Evolutionary conservation across 345 rosid genomes (phyloP).

Genomic region (Diplotaxis tenuifolia): DNA sequence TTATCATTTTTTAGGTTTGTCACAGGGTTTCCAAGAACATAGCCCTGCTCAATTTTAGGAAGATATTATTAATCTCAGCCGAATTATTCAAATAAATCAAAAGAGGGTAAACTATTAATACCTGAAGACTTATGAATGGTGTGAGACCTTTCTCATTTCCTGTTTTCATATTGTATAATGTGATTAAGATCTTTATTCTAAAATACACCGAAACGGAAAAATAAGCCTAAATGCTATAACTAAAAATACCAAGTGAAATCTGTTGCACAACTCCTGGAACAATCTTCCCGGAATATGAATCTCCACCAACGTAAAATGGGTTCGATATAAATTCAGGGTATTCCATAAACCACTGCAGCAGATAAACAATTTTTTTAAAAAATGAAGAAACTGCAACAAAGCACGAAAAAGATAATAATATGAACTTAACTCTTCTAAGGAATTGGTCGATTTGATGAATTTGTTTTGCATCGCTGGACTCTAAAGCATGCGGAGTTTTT

Average conservation of each 20-base stretch:
- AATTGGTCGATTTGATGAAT: constrained; percentile 47
- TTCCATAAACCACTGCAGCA: constrained; percentile 54
- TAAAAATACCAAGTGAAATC: constrained; percentile 52
- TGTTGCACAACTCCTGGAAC: constrained; percentile 56
- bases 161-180: constrained; percentile 34
- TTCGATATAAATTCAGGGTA: constrained; percentile 54
- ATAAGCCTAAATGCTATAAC: background rate
- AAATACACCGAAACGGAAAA: background rate
- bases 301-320: constrained; percentile 62
- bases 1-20: background rate
- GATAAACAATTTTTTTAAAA: background rate
- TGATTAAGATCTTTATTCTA: background rate
- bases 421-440: constrained; percentile 47
- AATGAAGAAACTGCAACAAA: background rate
- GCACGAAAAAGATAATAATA: background rate
- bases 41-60: constrained; percentile 23
- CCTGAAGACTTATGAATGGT: constrained; percentile 63
- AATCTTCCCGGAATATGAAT: constrained; percentile 60
- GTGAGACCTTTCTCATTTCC: constrained; percentile 52
- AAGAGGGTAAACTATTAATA: background rate
- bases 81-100: background rate
- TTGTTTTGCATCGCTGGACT: constrained; percentile 51
- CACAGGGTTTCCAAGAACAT: constrained; percentile 33
- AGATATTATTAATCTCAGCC: background rate
- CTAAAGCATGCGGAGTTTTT: constrained; percentile 35